Evolutionary conservation across 2,329 filamentous ascomycete genomes (phyloP), one percentile per base, ranked within the genome.

Genomic region (Arthrobotrys megalospora): DNA sequence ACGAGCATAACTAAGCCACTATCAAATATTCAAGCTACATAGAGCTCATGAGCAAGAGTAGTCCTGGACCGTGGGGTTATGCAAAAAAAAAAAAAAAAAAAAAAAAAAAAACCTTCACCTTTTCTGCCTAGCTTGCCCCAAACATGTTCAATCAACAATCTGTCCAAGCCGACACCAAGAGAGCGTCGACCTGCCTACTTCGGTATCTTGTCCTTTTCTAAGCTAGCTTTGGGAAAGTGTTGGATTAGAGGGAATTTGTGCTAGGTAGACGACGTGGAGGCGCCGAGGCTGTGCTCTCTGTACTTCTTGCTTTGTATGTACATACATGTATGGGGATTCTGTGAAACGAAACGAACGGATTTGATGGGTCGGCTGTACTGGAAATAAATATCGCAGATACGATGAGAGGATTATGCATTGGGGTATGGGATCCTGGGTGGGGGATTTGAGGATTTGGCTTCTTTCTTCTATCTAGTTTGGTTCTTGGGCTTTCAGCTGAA

Each of bases 101-200:
- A 28, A 28, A 3, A 10, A n/a, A 60, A 41, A 43, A 45, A 43
- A 0, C 11, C 43, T 60, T 24, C 19, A 41, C 16, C 6, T 19
- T 60, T 60, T 60, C 55, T 60, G 55, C 55, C 55, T 60, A 60
- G 55, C 36, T 53, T 10, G n/a, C 8, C 19, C 36, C 19, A 3
- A 43, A 24, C 3, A 2, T 24, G 19, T 11, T 24, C 12, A 60
- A 41, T 28, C 12, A 19, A 60, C 55, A 60, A 43, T 8, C 19
- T 60, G 36, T 60, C 55, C 55, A 60, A 60, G 55, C 55, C 34
- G 55, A 43, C 6, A 38, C 50, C 50, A 58, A 58, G 52, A 60
- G 11, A 7, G 55, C 34, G 5, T 43, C 19, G 55, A 60, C 55
- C 36, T 60, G 55, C 55, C 55, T 60, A 43, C 36, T 41, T 41